Conservation (phyloP, 2,329 filamentous ascomycete species). For the Fusarium siculi region DNA sequence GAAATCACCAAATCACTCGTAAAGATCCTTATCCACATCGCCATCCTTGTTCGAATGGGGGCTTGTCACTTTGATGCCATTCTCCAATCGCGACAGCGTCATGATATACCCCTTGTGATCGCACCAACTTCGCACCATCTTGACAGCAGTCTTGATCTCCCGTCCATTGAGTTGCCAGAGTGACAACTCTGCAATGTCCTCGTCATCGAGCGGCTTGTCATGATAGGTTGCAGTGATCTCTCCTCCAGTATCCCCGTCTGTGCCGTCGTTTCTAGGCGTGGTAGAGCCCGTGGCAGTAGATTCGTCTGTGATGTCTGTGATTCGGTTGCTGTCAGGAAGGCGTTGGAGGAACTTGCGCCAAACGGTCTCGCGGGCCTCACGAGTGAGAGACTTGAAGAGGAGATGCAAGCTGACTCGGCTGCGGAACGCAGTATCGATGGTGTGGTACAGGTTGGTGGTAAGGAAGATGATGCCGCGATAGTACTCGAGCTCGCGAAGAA, state of each 20-base stretch:
- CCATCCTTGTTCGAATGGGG: constrained; percentile 53
- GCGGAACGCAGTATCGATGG: constrained; percentile 57
- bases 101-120: constrained; percentile 56
- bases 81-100: constrained; percentile 56
- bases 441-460: constrained; percentile 56
- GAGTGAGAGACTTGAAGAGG: constrained; percentile 54
- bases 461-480: constrained; percentile 58
- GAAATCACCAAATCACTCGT: constrained; percentile 28
- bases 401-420: constrained; percentile 60
- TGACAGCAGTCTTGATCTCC: constrained; percentile 60
- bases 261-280: constrained; percentile 1
- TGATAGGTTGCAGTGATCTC: not conserved
- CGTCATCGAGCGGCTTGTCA: constrained; percentile 43
- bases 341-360: constrained; percentile 60
- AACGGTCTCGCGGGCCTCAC: constrained; percentile 52
- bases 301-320: constrained; percentile 3
- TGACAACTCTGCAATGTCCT: constrained; percentile 52
- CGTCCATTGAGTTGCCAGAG: constrained; percentile 57
- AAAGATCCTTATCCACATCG: constrained; percentile 43
- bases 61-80: constrained; percentile 57
- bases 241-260: not conserved
- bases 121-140: constrained; percentile 59
- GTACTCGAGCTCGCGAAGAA: constrained; percentile 59
- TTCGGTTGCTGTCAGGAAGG: constrained; percentile 38
- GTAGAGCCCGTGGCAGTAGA: constrained; percentile 5